Conservation (phyloP, 2,329 filamentous ascomycete species). For the Aspergillus sp. region DNA sequence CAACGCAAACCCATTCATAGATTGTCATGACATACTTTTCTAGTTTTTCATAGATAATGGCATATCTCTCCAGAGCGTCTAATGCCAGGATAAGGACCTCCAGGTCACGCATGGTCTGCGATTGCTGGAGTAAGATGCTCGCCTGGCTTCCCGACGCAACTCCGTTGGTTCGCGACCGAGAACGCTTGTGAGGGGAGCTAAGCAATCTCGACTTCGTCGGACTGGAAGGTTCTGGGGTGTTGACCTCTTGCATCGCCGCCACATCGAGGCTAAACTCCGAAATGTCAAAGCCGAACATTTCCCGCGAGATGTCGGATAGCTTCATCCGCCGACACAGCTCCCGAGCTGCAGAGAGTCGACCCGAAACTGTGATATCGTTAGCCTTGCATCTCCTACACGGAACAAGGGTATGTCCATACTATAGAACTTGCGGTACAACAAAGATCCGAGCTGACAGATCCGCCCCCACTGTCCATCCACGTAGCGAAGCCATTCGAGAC, state of each 20-base stretch:
- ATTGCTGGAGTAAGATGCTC: conserved; percentile 45
- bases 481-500: conserved; percentile 81
- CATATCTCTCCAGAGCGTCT: conserved; percentile 68
- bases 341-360: conserved; percentile 56
- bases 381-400: background rate
- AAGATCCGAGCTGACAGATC: conserved; percentile 67
- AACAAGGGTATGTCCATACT: conserved; percentile 59
- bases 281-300: conserved; percentile 44
- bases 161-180: conserved; percentile 30
- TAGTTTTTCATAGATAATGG: conserved; percentile 54
- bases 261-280: conserved; percentile 26
- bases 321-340: conserved; percentile 55
- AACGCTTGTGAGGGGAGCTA: conserved; percentile 32
- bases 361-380: conserved; percentile 24
- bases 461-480: conserved; percentile 71
- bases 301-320: conserved; percentile 50
- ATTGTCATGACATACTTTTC: conserved; percentile 38
- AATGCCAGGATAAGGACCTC: conserved; percentile 67
- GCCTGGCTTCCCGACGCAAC: conserved; percentile 27
- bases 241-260: conserved; percentile 27
- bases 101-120: conserved; percentile 67
- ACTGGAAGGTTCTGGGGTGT: conserved; percentile 32
- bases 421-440: conserved; percentile 80
- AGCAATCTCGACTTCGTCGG: conserved; percentile 34
- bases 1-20: background rate